Conservation (phyloP, 2,329 filamentous ascomycete genomes). For the Alternaria viburni region DNA sequence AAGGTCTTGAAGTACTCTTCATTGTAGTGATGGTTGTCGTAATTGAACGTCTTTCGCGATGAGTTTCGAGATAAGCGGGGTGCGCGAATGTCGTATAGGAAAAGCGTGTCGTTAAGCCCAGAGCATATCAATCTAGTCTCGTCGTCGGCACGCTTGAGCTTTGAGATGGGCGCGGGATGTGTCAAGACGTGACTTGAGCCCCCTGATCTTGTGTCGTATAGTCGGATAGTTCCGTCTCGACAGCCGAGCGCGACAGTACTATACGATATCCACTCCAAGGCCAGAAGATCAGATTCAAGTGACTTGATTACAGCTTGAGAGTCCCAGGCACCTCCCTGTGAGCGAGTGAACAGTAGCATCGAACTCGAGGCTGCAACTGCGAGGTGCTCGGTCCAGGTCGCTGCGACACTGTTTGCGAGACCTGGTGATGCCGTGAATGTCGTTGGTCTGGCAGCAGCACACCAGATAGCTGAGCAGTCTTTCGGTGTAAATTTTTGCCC, state of each 20-base stretch:
- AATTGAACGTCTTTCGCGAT: background rate
- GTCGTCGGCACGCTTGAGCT: constrained; percentile 35
- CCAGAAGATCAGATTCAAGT: constrained; percentile 36
- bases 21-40: constrained; percentile 21
- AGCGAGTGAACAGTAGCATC: constrained; percentile 33
- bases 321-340: constrained; percentile 30
- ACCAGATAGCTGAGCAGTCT: constrained; percentile 35
- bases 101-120: constrained; percentile 33
- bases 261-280: constrained; percentile 43
- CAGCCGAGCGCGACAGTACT: constrained; percentile 41
- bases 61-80: constrained; percentile 8
- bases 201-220: constrained; percentile 41
- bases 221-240: constrained; percentile 40
- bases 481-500: constrained; percentile 37
- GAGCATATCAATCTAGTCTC: constrained; percentile 35
- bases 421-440: constrained; percentile 16
- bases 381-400: constrained; percentile 34
- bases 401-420: constrained; percentile 22
- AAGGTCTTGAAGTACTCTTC: constrained; percentile 17
- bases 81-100: constrained; percentile 42
- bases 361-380: constrained; percentile 39
- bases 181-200: constrained; percentile 32
- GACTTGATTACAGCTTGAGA: constrained; percentile 5
- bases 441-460: constrained; percentile 29
- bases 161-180: constrained; percentile 32